Conservation (phyloP, 2,329 filamentous ascomycete species). For the Lecanicillium sp. region DNA sequence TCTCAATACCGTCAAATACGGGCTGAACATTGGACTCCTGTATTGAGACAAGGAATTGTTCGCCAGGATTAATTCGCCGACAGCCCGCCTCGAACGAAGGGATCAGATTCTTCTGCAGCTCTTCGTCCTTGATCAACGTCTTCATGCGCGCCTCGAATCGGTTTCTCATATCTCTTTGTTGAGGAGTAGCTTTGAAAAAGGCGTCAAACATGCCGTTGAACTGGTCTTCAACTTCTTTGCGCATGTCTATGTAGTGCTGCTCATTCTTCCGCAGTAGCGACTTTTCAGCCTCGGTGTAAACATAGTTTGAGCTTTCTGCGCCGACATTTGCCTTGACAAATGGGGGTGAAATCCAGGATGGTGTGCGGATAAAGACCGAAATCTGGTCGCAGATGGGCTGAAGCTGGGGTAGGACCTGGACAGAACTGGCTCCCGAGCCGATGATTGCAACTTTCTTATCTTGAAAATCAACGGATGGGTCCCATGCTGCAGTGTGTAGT, state of each 20-base stretch:
- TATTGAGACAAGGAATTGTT: constrained; percentile 31
- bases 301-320: constrained; percentile 8
- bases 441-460: constrained; percentile 29
- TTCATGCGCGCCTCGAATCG: constrained; percentile 12
- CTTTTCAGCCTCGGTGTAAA: constrained; percentile 10
- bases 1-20: constrained; percentile 19
- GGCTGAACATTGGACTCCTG: constrained; percentile 30
- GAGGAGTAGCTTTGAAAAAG: constrained; percentile 24
- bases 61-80: constrained; percentile 24
- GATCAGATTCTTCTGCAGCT: constrained; percentile 12
- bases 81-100: constrained; percentile 16
- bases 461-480: constrained; percentile 26
- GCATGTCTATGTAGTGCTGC: constrained; percentile 10
- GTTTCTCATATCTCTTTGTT: constrained; percentile 10
- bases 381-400: constrained; percentile 30
- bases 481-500: constrained; percentile 37
- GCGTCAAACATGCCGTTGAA: constrained; percentile 31
- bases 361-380: constrained; percentile 36
- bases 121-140: constrained; percentile 9
- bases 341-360: constrained; percentile 34
- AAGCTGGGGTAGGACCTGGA: constrained; percentile 33
- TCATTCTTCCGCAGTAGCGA: constrained; percentile 7
- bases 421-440: constrained; percentile 22
- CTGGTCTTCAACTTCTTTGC: constrained; percentile 28
- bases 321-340: constrained; percentile 6